Conservation (phyloP, 495 filamentous ascomycete genomes). For the Tetracladium setigerum region DNA sequence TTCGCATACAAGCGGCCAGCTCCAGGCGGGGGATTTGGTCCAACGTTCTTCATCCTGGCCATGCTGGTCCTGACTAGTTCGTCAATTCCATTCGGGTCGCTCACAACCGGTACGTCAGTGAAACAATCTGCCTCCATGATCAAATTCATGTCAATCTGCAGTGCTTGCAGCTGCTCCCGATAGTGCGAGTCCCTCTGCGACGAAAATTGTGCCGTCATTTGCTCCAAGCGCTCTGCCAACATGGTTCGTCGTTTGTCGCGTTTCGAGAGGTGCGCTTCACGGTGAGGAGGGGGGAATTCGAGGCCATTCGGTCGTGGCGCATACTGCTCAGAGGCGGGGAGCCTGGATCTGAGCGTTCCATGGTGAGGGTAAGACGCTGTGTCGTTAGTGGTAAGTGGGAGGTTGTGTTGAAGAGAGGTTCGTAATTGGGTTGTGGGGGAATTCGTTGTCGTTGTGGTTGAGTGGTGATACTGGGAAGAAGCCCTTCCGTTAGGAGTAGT, state of each 20-base stretch:
- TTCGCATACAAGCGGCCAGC: slow-evolving; percentile 73
- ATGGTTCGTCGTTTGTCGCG: slow-evolving; percentile 80
- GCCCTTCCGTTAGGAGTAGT: too few species aligned
- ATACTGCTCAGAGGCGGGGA: too few species aligned
- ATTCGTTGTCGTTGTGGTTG: too few species aligned
- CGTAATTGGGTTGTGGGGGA: too few species aligned
- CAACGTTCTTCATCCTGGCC: slow-evolving; percentile 35
- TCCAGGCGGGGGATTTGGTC: slow-evolving; percentile 45
- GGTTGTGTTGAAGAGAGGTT: too few species aligned
- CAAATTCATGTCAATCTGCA: slow-evolving; percentile 84
- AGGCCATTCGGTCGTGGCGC: slow-evolving; percentile 14
- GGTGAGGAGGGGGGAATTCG: slow-evolving; percentile 17
- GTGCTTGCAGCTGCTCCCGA: slow-evolving; percentile 76
- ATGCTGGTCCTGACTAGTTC: slow-evolving; percentile 44
- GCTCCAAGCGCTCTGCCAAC: slow-evolving; percentile 65
- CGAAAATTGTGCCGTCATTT: slow-evolving; percentile 66
- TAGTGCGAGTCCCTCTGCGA: slow-evolving; percentile 78
- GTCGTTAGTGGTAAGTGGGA: too few species aligned
- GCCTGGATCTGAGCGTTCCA: too few species aligned
- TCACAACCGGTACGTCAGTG: slow-evolving; percentile 60
- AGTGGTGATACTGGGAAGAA: too few species aligned
- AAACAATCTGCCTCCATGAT: slow-evolving; percentile 80
- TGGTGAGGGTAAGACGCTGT: too few species aligned
- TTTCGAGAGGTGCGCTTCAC: slow-evolving; percentile 57
- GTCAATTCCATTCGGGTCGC: slow-evolving; percentile 58